Evolutionary conservation across 2,329 filamentous ascomycete genomes (phyloP), one percentile per base, ranked within the genome.

Genomic region (Talaromyces pinophilus): DNA sequence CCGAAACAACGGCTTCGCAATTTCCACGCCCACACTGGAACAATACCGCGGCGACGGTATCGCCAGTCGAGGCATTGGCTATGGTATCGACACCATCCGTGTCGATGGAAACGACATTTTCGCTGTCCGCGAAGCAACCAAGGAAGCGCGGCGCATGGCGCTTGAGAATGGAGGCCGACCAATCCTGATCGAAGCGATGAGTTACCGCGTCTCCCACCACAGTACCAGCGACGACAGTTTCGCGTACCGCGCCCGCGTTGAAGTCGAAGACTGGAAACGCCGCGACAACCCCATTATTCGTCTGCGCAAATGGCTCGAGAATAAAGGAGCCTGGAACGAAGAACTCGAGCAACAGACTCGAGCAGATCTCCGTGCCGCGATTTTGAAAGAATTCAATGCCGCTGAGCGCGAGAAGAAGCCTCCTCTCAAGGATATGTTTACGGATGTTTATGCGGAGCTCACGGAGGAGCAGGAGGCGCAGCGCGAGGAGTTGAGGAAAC

Each of bases 171-270:
- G 92, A n/a, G 91, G 92, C 3, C 88, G 86, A 69, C 93, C 92
- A 0, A 86, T 99, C 0, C 82, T 99, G 7, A 90, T 99, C 48
- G 95, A 99, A 80, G 93, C 93, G 65, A 96, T 99, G 92, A 94
- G 92, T 28, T 99, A 99, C 80, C 92, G 95, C n/a, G 93, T 98
- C 52, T 94, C 92, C 6, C 93, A 99, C 76, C 95, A 99, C 81
- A 97, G 92, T 79, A 99, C 95, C 0, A 95, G 91, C 0, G 95
- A 99, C 75, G 95, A 99, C 80, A 95, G 91, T 30, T 99, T 97
- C 74, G 95, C 95, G 0, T 99, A 99, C 81, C 90, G 95, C 8
- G 93, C 93, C 1, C 88, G 90, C 30, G 89, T 97, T 0, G 95
- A 99, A 75, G 95, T 99, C 7, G 91, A 97, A 76, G 92, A 96